These are phyloP conservation scores for Talaromyces sp. DNA, from an alignment of 2,329 filamentous ascomycete genomes.

Conservation along the genomic window DNA sequence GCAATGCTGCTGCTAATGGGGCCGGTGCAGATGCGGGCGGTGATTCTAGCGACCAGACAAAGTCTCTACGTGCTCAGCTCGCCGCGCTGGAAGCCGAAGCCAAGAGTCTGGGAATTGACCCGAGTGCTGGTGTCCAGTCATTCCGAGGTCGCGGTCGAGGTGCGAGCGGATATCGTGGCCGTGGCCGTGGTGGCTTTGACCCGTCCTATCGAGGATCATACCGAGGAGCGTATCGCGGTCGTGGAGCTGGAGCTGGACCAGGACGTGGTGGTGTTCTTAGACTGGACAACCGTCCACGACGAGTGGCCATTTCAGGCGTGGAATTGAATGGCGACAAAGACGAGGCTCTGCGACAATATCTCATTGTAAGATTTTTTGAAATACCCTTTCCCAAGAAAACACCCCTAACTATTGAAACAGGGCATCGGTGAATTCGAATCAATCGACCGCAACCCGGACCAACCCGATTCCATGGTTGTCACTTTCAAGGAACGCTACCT, in stretches of 20 bases:
- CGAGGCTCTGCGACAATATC: conserved; percentile 52
- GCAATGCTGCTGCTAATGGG: conserved; percentile 11
- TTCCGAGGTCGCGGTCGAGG: conserved; percentile 23
- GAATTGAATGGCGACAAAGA: conserved; percentile 47
- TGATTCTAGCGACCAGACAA: conserved; percentile 45
- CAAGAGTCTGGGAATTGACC: conserved; percentile 49
- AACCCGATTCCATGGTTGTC: conserved; percentile 37
- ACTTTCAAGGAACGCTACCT: conserved; percentile 47
- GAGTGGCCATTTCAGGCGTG: conserved; percentile 49
- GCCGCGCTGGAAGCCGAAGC: conserved; percentile 54
- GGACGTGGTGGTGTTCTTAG: conserved; percentile 49
- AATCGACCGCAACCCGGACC: conserved; percentile 38
- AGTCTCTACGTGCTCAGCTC: conserved; percentile 50
- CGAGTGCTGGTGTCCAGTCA: conserved; percentile 25
- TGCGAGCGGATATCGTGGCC: conserved; percentile 27
- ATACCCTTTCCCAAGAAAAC: neutral
- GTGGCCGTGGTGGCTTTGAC: conserved; percentile 40
- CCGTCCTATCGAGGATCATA: conserved; percentile 35
- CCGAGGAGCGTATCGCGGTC: conserved; percentile 39
- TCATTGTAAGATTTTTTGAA: conserved; percentile 40
- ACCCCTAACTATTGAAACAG: conserved; percentile 22
- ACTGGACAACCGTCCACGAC: conserved; percentile 56
- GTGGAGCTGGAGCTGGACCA: conserved; percentile 30
- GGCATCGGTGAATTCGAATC: conserved; percentile 44
- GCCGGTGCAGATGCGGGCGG: conserved; percentile 24